Base-by-base conservation (phyloP, 2,329 filamentous ascomycete species). In the Orbilia blumenaviensis region DNA sequence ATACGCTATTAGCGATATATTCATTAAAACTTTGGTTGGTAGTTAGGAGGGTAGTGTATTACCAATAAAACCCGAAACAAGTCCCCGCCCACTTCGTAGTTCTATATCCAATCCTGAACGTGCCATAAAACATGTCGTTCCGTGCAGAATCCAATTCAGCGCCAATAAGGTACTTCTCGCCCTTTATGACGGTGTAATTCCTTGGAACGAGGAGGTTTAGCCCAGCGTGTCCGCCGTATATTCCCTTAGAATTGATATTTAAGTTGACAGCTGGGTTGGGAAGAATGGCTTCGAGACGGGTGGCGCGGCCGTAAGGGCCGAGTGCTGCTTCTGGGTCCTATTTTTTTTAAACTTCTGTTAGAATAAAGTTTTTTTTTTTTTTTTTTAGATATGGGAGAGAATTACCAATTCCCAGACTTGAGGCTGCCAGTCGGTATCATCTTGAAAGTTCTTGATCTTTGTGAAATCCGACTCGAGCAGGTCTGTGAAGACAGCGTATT, bases 31-130 rank as follows among this genome's bases (percentile, higher is more conserved):
- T 21, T 42, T 21, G 4, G 1, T 42, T 21, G 1, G n/a, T 8
- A 7, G 38, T 42, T 42, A 42, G 38, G 83, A 92, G 89, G 18
- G 36, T 41, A 25, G 38, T 16, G 16, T 78, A 50, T 66, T 14
- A 80, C 89, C 91, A 94, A 83, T 93, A 94, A 83, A 94, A 93
- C 5, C 91, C 91, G 29, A 88, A 89, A 81, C 91, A 94, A 0
- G 92, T 94, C 25, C 91, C 91, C 0, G 85, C 83, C 5, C 87
- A 83, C 41, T 83, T 83, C 0, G 89, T 88, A 67, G 90, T 82
- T 82, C 88, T 90, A 84, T 93, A 89, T 36, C 87, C 87, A 1
- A 89, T 87, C 16, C 91, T 85, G 79, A 90, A 94, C 23, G 87
- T 90, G 1, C 92, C 92, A 80, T 88, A 91, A n/a, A 88, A 83